Evolutionary conservation across 176 grass and related monocot species (phyloP).

Genomic region (Eragrostis nindensis): DNA sequence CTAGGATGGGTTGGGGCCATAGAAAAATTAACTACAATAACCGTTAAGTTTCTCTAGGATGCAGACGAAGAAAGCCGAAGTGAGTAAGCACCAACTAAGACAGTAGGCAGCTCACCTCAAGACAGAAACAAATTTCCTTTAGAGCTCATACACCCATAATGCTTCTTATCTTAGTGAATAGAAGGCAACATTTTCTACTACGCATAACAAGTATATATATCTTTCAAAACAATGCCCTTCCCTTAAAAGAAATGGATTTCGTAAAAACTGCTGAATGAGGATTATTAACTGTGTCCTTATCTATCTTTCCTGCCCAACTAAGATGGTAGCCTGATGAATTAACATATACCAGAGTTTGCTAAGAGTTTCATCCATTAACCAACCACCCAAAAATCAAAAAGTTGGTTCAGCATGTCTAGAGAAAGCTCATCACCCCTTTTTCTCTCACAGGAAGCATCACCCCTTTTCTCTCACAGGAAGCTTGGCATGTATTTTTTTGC

Average conservation of each 20-base stretch:
- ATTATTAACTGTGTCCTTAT: too few species aligned
- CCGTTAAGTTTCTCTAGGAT: background rate
- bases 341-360: background rate
- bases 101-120: background rate
- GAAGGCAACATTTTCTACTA: background rate
- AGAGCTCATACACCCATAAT: background rate
- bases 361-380: background rate
- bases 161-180: slow-evolving; percentile 1
- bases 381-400: background rate
- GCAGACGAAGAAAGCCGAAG: background rate
- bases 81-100: background rate
- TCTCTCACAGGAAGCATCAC: background rate
- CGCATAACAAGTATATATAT: background rate
- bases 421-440: background rate
- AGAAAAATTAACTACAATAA: background rate
- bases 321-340: too few species aligned
- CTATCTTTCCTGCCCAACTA: too few species aligned
- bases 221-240: background rate
- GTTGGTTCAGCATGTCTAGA: background rate
- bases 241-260: slow-evolving; percentile 5
- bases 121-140: background rate
- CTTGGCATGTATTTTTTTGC: slow-evolving; percentile 10
- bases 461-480: background rate
- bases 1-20: background rate
- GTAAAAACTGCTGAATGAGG: slow-evolving; percentile 8